Base-by-base conservation (phyloP, 768 basidiomycete species). In the Macrolepiota dolichaula region DNA sequence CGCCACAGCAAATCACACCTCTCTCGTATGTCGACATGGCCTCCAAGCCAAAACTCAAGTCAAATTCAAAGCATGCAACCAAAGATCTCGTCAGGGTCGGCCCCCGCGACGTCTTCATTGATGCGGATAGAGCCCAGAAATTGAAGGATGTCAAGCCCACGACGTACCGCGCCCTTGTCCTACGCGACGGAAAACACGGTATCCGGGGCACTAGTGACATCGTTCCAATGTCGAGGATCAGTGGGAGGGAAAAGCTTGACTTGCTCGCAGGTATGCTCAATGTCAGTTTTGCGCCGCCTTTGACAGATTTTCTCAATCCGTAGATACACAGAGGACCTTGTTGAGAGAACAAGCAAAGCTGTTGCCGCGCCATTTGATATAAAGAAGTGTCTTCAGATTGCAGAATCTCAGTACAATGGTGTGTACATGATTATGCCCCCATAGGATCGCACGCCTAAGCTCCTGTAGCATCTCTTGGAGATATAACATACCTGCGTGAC, bases 181-280 rank as follows among this genome's bases (percentile, higher is more conserved):
- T 92, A 64, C 83, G 91, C 64, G 88, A 91, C 67, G 88, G 87
- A 44, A 92, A 91, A 68, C 73, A 87, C 72, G 91, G 89, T 12
- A 79, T 88, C 29, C 80, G 79, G 56, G 90, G 91, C 44, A 84
- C 85, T 4, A 89, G 89, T 17, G 89, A 91, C 72, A 19, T 91
- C 49, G 70, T 86, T 51, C 71, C 82, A 50, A 76, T 78, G 56
- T 81, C 75, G 25, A 88, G 80, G 68, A 81, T 91, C 63, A 85
- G 81, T 52, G 92, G 92, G 0, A 81, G 88, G 67, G 91, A 92
- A 72, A 92, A 92, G 68, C 77, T 94, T 32, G 89, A 91, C 70
- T 79, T 92, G 25, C 74, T 92, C 32, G 89, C 89, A 65, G 90
- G 92, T 89, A 68, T 61, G 76, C 72, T 36, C 25, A 40, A 50